These are phyloP conservation scores for Bassia scoparia DNA, from an alignment of 148 eudicot genomes.

Conservation along the genomic window DNA sequence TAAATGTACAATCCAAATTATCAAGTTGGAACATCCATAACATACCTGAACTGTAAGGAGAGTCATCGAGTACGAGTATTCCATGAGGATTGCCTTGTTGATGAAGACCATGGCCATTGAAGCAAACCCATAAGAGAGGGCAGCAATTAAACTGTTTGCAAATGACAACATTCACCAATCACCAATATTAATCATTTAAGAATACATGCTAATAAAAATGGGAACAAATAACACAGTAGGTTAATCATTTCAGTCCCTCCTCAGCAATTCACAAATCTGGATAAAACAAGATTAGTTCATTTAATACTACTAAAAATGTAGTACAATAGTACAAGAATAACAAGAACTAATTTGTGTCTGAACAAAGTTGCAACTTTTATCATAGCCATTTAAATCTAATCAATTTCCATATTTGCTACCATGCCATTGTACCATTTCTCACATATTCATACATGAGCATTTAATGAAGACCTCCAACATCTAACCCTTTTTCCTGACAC, in stretches of 20 bases:
- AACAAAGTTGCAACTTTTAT: background rate
- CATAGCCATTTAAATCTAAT: background rate
- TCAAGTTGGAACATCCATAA: constrained; percentile 20
- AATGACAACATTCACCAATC: background rate
- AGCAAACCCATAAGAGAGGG: constrained; percentile 82
- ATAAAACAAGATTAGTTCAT: background rate
- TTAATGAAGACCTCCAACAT: background rate
- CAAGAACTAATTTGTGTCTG: background rate
- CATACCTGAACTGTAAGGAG: constrained; percentile 84
- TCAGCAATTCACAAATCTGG: background rate
- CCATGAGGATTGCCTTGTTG: constrained; percentile 91
- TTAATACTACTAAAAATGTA: background rate
- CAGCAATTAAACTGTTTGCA: constrained; percentile 64
- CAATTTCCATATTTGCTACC: background rate
- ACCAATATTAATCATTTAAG: no score
- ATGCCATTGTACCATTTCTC: background rate
- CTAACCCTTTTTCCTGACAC: background rate
- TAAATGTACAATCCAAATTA: background rate
- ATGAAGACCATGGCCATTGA: constrained; percentile 99
- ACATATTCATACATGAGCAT: background rate
- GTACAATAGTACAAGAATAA: background rate
- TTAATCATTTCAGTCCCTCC: no score
- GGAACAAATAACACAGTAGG: no score
- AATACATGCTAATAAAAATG: no score
- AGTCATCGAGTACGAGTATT: constrained; percentile 81